Evolutionary conservation across 306 rosid genomes (phyloP).

Genomic region (Pueraria montana): DNA sequence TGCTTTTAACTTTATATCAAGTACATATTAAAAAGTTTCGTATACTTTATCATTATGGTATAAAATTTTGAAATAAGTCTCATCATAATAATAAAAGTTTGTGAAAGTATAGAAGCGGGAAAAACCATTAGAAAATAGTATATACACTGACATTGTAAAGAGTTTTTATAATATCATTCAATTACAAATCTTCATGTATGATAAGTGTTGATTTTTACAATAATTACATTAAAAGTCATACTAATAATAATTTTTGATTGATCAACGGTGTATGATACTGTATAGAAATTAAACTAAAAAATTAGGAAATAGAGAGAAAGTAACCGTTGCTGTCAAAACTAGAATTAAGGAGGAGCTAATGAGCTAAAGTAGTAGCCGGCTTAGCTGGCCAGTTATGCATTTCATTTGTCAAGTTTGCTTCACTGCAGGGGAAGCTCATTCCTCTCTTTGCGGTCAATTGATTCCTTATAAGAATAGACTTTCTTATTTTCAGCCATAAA

Average conservation of each 20-base stretch:
- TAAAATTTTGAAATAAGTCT: slow-evolving; percentile 4
- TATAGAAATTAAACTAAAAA: neutral
- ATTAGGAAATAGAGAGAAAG: slow-evolving; percentile 19
- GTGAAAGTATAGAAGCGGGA: neutral
- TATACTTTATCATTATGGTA: neutral
- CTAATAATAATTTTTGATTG: no score
- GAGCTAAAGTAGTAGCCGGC: slow-evolving; percentile 47
- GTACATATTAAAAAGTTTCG: neutral
- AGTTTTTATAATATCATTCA: no score
- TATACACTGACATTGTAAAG: neutral
- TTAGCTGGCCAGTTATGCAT: slow-evolving; percentile 49
- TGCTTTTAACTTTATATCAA: slow-evolving; percentile 23
- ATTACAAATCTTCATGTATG: no score
- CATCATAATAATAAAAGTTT: neutral
- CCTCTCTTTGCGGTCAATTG: slow-evolving; percentile 66
- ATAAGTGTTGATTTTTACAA: no score
- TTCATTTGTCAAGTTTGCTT: slow-evolving; percentile 58
- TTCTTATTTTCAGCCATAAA: slow-evolving; percentile 51
- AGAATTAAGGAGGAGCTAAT: slow-evolving; percentile 52
- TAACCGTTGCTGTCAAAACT: slow-evolving; percentile 56
- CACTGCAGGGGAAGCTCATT: slow-evolving; percentile 54
- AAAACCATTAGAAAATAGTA: neutral
- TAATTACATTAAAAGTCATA: no score
- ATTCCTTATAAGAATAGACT: slow-evolving; percentile 62
- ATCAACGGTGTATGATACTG: no score